Conservation (phyloP, 768 basidiomycete genomes). For the Tricholoma hemisulphureum region DNA sequence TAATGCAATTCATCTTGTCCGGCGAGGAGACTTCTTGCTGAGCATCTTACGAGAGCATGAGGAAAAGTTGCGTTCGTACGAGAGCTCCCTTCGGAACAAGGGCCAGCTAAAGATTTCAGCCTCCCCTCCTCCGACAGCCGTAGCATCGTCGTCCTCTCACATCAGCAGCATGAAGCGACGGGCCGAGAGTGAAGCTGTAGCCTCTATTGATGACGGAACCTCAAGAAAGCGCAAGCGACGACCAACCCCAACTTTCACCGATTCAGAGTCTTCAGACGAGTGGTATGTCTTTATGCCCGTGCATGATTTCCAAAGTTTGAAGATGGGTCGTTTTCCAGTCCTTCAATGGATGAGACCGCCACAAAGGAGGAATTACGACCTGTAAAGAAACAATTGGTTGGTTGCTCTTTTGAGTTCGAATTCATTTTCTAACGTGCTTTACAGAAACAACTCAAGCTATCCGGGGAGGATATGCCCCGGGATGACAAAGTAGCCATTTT, state of each 20-base stretch:
- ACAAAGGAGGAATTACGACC: slow-evolving; percentile 96
- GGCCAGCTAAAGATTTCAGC: slow-evolving; percentile 68
- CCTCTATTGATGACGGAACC: slow-evolving; percentile 71
- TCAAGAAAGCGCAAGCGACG: slow-evolving; percentile 82
- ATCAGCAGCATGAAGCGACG: slow-evolving; percentile 65
- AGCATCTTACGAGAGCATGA: slow-evolving; percentile 82
- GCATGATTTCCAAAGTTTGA: not conserved
- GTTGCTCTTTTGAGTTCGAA: slow-evolving; percentile 18
- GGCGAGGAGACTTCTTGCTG: slow-evolving; percentile 92
- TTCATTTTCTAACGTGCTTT: slow-evolving; percentile 5
- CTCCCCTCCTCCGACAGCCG: slow-evolving; percentile 72
- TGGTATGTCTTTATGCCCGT: slow-evolving; percentile 51
- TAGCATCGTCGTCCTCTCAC: slow-evolving; percentile 67
- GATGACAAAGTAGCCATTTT: slow-evolving; percentile 96
- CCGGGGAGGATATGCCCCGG: slow-evolving; percentile 88
- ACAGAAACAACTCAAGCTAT: slow-evolving; percentile 92
- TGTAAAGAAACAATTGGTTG: slow-evolving; percentile 91
- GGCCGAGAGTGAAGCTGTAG: slow-evolving; percentile 83
- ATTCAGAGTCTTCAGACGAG: slow-evolving; percentile 89
- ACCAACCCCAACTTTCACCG: slow-evolving; percentile 95
- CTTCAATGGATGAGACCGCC: slow-evolving; percentile 90
- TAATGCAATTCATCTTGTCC: slow-evolving; percentile 96
- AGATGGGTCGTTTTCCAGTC: slow-evolving; percentile 43
- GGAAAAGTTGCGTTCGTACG: slow-evolving; percentile 87
- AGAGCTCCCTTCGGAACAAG: slow-evolving; percentile 72